phyloP scores from a whole-genome alignment of 352 stramenopile genomes.

The Pythium plurisporium region DNA sequence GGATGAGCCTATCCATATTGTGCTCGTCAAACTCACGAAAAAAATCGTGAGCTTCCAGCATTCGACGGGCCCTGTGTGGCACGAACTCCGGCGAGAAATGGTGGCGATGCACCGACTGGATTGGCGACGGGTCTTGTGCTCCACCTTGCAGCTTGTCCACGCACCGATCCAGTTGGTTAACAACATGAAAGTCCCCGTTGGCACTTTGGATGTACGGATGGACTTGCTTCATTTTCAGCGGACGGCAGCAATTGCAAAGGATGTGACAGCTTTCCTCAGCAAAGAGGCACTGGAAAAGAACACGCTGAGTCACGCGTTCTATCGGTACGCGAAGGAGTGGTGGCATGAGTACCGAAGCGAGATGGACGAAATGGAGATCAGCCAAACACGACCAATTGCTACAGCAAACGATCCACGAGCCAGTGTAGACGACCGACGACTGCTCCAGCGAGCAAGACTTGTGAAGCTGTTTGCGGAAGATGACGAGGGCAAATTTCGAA shows the following conservation, averaged over 20 bases:
- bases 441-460: constrained; percentile 27
- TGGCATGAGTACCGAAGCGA: constrained; percentile 74
- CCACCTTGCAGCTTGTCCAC: constrained; percentile 61
- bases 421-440: background rate
- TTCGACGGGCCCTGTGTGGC: constrained; percentile 25
- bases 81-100: constrained; percentile 48
- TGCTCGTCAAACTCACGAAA: constrained; percentile 61
- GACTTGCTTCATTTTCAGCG: constrained; percentile 62
- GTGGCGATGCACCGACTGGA: constrained; percentile 66
- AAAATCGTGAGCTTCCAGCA: constrained; percentile 30
- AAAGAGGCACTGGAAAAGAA: constrained; percentile 55
- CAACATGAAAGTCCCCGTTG: constrained; percentile 65
- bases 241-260: constrained; percentile 34
- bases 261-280: constrained; percentile 44
- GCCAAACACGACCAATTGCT: background rate
- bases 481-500: constrained; percentile 76
- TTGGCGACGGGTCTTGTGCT: constrained; percentile 75
- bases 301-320: constrained; percentile 57
- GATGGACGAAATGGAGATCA: constrained; percentile 15
- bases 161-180: constrained; percentile 59
- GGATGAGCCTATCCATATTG: constrained; percentile 54
- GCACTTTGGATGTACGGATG: constrained; percentile 59
- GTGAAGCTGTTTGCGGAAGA: constrained; percentile 87
- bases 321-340: constrained; percentile 81
- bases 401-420: background rate